These are phyloP conservation scores for Cercospora zeae-maydis DNA, from an alignment of 2,329 filamentous ascomycete genomes.

Conservation along the genomic window DNA sequence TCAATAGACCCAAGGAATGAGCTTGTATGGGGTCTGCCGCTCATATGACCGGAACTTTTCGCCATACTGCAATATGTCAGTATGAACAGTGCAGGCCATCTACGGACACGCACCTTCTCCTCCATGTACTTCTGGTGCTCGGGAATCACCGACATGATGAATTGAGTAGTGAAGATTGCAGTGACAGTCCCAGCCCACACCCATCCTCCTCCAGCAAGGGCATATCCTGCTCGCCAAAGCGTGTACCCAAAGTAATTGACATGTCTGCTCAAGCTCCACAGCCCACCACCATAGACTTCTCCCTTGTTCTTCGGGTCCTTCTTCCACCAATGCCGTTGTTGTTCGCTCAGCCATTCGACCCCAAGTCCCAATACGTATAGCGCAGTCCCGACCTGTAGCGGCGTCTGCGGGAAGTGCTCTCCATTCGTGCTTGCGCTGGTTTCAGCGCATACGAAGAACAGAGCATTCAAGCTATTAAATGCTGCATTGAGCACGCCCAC, in stretches of 20 bases:
- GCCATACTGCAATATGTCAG: constrained; percentile 36
- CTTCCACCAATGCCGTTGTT: constrained; percentile 56
- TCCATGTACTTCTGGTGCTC: constrained; percentile 50
- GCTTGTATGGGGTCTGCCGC: constrained; percentile 39
- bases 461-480: constrained; percentile 54
- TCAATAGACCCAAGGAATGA: constrained; percentile 37
- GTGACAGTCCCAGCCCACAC: constrained; percentile 42
- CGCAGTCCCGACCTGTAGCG: constrained; percentile 48
- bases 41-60: constrained; percentile 40
- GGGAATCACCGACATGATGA: constrained; percentile 45
- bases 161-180: constrained; percentile 46
- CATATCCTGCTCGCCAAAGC: constrained; percentile 51
- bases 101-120: constrained; percentile 34
- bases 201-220: constrained; percentile 49
- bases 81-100: neutral
- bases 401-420: constrained; percentile 42
- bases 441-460: constrained; percentile 51
- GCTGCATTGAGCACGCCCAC: constrained; percentile 54
- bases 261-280: constrained; percentile 51
- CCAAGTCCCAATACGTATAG: constrained; percentile 53
- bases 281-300: constrained; percentile 49
- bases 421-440: constrained; percentile 46
- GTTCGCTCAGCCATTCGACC: constrained; percentile 55
- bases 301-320: constrained; percentile 50
- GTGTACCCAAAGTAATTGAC: constrained; percentile 55